Base-by-base conservation (phyloP, 148 eudicot species). In the Silene latifolia region DNA sequence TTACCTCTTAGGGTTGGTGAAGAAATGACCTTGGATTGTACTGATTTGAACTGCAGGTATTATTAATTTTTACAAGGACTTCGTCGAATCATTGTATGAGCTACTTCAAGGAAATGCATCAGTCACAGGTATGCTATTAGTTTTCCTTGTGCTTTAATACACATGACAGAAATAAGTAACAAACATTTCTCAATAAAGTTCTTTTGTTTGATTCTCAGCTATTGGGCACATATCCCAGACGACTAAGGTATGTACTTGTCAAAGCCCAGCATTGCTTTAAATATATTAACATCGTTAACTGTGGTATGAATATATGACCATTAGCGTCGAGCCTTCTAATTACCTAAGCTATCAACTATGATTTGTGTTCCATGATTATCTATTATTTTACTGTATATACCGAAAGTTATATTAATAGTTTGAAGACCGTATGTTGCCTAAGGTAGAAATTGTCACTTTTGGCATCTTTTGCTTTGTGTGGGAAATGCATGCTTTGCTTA, bases 11-110 rank as follows among this genome's bases (percentile, higher is more conserved):
- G 3, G 3, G 5, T 60, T 67, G 44, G 32, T 21, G n/a, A 65
- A 25, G 53, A 65, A 66, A 23, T 76, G 77, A 80, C 24, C 67
- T 59, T 44, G 64, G 11, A 9, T 65, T 70, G 42, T 69, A 19
- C 44, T 53, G 46, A 19, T 53, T 72, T 47, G 80, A 7, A 8
- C 9, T 44, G 64, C 85, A 91, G 98, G 98, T 48, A 82, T 91
- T 23, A 77, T 94, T 32, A 79, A 88, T 54, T 88, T 94, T 77
- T 94, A 94, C 77, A 85, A 77, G 54, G 93, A 85, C 35, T 91
- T 94, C 84, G n/a, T 94, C 77, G 93, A 94, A 77, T 87, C 91
- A 67, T 80, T 94, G 61, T 91, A 85, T 80, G 92, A 81, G 79
- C 76, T 79, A 29, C 86, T 94, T 72, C 91, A 85, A 76, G 97